These are phyloP conservation scores for Exserohilum turcica DNA, from an alignment of 2,329 filamentous ascomycete genomes.

Conservation along the genomic window DNA sequence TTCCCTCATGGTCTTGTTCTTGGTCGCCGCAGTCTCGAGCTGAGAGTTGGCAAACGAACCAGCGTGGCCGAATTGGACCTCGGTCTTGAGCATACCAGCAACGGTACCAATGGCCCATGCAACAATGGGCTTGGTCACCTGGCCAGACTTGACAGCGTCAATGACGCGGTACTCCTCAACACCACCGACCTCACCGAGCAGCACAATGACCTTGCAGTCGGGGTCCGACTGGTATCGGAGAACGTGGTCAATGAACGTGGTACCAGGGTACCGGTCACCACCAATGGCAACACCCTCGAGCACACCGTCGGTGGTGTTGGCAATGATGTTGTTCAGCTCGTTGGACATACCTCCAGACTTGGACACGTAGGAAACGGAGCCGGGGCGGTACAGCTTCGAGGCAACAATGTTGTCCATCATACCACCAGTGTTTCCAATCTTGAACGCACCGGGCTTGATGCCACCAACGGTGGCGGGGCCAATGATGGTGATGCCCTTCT, in stretches of 20 bases:
- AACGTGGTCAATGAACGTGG: constrained; percentile 98
- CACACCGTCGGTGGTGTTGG: constrained; percentile 94
- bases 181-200: constrained; percentile 98
- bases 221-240: constrained; percentile 96
- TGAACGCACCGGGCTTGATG: constrained; percentile 99
- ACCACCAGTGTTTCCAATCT: constrained; percentile 99
- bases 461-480: constrained; percentile 97
- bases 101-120: constrained; percentile 99
- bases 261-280: constrained; percentile 98
- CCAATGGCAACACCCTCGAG: constrained; percentile 99
- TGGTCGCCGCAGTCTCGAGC: constrained; percentile 92
- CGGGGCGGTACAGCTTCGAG: constrained; percentile 99
- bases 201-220: constrained; percentile 93
- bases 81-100: constrained; percentile 99
- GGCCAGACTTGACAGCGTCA: constrained; percentile 91
- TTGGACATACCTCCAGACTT: constrained; percentile 99
- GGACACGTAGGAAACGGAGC: constrained; percentile 98
- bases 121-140: constrained; percentile 97
- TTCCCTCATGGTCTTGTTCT: constrained; percentile 97
- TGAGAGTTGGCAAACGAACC: constrained; percentile 99
- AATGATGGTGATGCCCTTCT: constrained; percentile 99
- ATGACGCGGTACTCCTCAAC: constrained; percentile 99
- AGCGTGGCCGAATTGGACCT: constrained; percentile 99
- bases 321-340: constrained; percentile 99
- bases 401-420: constrained; percentile 99